These are phyloP conservation scores for Mollisia scopiformis DNA, from an alignment of 2,329 filamentous ascomycete genomes.

Conservation along the genomic window DNA sequence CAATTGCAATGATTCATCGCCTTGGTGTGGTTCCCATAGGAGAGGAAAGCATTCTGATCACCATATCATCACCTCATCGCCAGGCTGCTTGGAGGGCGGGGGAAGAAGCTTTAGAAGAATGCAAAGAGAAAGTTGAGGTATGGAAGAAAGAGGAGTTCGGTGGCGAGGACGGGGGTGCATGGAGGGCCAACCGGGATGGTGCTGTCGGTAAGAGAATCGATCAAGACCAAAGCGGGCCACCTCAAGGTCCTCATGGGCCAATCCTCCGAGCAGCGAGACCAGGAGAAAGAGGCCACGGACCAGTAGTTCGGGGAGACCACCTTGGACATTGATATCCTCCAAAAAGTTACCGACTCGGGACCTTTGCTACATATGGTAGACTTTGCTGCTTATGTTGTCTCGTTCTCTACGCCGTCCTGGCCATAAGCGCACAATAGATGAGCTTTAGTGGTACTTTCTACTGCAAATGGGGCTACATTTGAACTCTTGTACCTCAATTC, in stretches of 20 bases:
- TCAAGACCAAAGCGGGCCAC: conserved; percentile 12
- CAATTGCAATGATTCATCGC: conserved; percentile 81
- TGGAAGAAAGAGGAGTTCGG: conserved; percentile 94
- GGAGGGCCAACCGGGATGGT: conserved; percentile 87
- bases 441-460: no score
- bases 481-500: no score
- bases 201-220: conserved; percentile 36
- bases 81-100: conserved; percentile 85
- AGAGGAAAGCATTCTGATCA: conserved; percentile 93
- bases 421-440: no score
- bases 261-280: conserved; percentile 24
- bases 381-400: no score
- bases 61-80: conserved; percentile 81
- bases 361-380: no score
- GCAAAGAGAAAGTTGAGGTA: conserved; percentile 87
- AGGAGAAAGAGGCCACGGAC: conserved; percentile 34
- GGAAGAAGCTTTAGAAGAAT: conserved; percentile 85
- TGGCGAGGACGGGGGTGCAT: conserved; percentile 73
- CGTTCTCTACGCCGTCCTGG: no score
- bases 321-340: background rate
- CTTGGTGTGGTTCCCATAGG: conserved; percentile 84
- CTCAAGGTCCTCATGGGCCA: conserved; percentile 26
- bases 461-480: no score
- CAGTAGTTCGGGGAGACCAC: conserved; percentile 22
- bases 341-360: no score